phyloP scores from a whole-genome alignment of 306 rosid species.

The Cucurbita argyrosperma region DNA sequence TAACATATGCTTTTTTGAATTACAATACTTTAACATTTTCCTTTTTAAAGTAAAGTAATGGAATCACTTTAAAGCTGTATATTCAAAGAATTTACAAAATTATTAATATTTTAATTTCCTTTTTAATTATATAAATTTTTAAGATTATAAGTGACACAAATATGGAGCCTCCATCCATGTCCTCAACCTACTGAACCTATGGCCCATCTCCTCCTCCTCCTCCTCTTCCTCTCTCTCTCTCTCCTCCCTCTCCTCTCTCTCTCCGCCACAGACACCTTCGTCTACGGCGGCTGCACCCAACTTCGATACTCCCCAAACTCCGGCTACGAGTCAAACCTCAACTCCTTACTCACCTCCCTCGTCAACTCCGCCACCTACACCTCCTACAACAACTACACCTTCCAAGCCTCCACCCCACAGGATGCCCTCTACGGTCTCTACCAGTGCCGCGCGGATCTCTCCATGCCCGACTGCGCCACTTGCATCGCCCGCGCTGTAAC shows the following conservation, averaged over 20 bases:
- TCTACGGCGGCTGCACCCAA: slow-evolving; percentile 79
- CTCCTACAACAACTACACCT: slow-evolving; percentile 68
- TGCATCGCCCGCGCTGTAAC: slow-evolving; percentile 42
- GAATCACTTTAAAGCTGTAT: slow-evolving; percentile 7
- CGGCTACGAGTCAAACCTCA: slow-evolving; percentile 56
- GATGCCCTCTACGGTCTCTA: slow-evolving; percentile 58
- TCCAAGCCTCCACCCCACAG: slow-evolving; percentile 27
- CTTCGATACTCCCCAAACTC: slow-evolving; percentile 41
- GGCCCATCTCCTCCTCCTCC: too few species aligned
- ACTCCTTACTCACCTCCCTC: slow-evolving; percentile 75
- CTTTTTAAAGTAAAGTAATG: not conserved
- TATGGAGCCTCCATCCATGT: too few species aligned
- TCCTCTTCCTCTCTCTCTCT: not conserved
- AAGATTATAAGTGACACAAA: too few species aligned
- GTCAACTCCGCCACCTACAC: slow-evolving; percentile 86
- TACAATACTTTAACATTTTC: slow-evolving; percentile 1
- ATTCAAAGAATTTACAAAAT: not conserved
- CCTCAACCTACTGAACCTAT: too few species aligned
- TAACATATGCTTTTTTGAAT: not conserved
- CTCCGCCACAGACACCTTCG: slow-evolving; percentile 34
- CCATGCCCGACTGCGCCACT: slow-evolving; percentile 75
- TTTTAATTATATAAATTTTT: too few species aligned
- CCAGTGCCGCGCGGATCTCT: slow-evolving; percentile 90
- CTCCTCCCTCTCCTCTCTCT: slow-evolving; percentile 8
- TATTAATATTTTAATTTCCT: too few species aligned